Conservation (phyloP, 768 basidiomycete species). For the Lactifluus subvellereus region DNA sequence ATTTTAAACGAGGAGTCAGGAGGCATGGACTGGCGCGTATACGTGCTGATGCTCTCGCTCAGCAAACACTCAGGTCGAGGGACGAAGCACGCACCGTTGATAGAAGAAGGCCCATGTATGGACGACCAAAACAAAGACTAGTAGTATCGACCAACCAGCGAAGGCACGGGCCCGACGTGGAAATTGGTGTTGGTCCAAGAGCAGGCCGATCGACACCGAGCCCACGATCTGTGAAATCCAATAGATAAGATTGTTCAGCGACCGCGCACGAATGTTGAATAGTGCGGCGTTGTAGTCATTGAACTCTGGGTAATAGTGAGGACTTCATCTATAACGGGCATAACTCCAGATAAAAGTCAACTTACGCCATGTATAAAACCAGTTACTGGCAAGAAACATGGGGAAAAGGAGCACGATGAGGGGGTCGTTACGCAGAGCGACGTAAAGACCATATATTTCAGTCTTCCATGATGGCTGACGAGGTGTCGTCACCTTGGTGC, state of each 20-base stretch:
- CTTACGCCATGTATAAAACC: constrained; percentile 84
- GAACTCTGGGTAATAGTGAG: constrained; percentile 44
- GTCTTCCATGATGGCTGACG: constrained; percentile 73
- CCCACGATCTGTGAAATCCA: constrained; percentile 78
- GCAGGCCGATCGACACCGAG: constrained; percentile 59
- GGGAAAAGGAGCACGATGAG: constrained; percentile 72
- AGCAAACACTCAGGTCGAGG: background rate
- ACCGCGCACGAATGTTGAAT: constrained; percentile 74
- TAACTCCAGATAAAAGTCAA: background rate
- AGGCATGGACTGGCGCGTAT: constrained; percentile 50
- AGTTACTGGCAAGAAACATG: constrained; percentile 81
- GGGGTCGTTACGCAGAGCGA: constrained; percentile 65
- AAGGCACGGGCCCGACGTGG: constrained; percentile 67
- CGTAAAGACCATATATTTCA: constrained; percentile 64
- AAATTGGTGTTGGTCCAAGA: constrained; percentile 55
- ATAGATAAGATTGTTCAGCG: constrained; percentile 73
- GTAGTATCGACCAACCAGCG: constrained; percentile 56
- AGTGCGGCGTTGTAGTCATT: constrained; percentile 75
- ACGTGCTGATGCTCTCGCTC: constrained; percentile 37
- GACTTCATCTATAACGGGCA: background rate
- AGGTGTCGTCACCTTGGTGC: constrained; percentile 55
- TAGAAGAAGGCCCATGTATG: constrained; percentile 76
- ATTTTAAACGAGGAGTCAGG: constrained; percentile 39
- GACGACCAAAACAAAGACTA: constrained; percentile 58
- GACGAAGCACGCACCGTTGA: constrained; percentile 45